phyloP scores from a whole-genome alignment of 2,329 filamentous ascomycete species.

The Ophiostoma tasmaniense region DNA sequence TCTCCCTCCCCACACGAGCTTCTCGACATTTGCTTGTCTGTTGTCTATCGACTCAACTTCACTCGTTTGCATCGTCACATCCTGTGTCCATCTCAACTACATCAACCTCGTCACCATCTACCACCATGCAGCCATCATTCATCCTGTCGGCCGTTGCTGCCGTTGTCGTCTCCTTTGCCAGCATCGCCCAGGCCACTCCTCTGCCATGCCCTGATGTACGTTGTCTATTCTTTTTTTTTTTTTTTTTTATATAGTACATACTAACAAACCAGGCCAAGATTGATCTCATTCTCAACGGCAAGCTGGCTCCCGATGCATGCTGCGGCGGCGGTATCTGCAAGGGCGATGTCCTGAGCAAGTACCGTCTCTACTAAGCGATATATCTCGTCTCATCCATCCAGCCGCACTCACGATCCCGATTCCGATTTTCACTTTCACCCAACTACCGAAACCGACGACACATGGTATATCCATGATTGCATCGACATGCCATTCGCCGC shows the following conservation, averaged over 20 bases:
- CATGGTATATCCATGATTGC: not conserved
- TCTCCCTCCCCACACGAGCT: not conserved
- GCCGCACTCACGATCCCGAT: not conserved
- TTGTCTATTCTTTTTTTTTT: not conserved
- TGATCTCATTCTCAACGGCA: conserved; percentile 40
- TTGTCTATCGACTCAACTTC: not conserved
- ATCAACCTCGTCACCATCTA: not conserved
- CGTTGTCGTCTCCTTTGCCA: conserved; percentile 23
- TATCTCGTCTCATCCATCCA: not conserved
- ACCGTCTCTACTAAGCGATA: not conserved
- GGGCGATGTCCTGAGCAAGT: conserved; percentile 38
- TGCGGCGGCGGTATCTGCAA: conserved; percentile 48
- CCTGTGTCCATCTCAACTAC: not conserved
- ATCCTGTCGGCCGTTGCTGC: conserved; percentile 22
- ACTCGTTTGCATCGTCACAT: not conserved
- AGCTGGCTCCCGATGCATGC: conserved; percentile 40
- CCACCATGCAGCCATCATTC: conserved; percentile 22
- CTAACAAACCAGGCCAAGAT: conserved; percentile 26
- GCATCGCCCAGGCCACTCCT: conserved; percentile 27
- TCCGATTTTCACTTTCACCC: not conserved
- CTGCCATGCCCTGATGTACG: conserved; percentile 34
- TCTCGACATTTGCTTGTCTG: not conserved
- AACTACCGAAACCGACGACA: not conserved
- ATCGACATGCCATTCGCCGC: not conserved
- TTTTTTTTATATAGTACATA: not conserved